phyloP scores from a whole-genome alignment of 805 yeast genomes.

The Wickerhamiella slavikovae region DNA sequence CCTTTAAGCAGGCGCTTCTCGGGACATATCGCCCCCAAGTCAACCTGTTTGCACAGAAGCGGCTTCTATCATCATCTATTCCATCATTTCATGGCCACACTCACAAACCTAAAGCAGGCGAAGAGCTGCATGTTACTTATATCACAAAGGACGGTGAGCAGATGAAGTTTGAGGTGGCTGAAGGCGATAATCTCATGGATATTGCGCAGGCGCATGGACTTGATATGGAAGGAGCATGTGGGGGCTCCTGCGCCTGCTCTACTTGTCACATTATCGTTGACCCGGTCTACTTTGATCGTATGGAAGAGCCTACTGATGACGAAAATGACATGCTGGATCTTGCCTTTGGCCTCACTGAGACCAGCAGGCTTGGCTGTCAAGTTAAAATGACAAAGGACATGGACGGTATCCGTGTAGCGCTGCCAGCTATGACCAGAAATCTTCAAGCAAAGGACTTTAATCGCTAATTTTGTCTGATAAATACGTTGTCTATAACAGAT shows the following conservation, averaged over 20 bases:
- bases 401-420: conserved; percentile 84
- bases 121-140: conserved; percentile 73
- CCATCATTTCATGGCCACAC: conserved; percentile 94
- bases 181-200: conserved; percentile 79
- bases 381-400: conserved; percentile 71
- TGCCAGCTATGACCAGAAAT: conserved; percentile 95
- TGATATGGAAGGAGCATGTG: conserved; percentile 96
- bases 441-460: conserved; percentile 61
- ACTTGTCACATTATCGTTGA: conserved; percentile 95
- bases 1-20: too few species aligned
- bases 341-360: conserved; percentile 93
- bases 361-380: conserved; percentile 91
- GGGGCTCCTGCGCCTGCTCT: conserved; percentile 97
- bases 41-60: too few species aligned
- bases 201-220: conserved; percentile 85
- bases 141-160: conserved; percentile 84
- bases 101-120: conserved; percentile 81
- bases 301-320: conserved; percentile 93
- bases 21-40: too few species aligned
- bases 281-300: conserved; percentile 75
- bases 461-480: conserved; percentile 1
- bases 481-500: not conserved
- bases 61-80: too few species aligned
- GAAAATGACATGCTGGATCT: conserved; percentile 96
- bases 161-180: conserved; percentile 63